Evolutionary conservation across 2,329 filamentous ascomycete genomes (phyloP).

Genomic region (Zymoseptoria pseudotritici): DNA sequence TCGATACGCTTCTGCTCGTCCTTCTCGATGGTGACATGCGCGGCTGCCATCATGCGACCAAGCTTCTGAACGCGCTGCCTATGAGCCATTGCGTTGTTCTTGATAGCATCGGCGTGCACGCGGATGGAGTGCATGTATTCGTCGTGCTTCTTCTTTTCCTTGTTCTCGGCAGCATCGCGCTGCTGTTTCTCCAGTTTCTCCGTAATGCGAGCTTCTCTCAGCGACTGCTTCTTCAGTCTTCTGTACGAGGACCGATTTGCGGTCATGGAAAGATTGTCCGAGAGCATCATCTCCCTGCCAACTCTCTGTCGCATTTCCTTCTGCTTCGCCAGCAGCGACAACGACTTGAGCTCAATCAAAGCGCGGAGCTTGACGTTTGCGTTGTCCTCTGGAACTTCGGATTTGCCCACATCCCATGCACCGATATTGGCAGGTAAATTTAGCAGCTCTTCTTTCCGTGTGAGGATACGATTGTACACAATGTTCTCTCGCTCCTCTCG

Average conservation of each 20-base stretch:
- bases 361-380: conserved; percentile 81
- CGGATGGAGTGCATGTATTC: conserved; percentile 86
- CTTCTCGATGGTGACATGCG: conserved; percentile 95
- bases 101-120: conserved; percentile 72
- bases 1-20: conserved; percentile 99
- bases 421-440: conserved; percentile 76
- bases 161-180: conserved; percentile 86
- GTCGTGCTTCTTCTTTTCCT: conserved; percentile 94
- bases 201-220: conserved; percentile 91
- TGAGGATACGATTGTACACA: conserved; percentile 81
- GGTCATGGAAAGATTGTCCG: conserved; percentile 94
- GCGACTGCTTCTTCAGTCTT: conserved; percentile 92
- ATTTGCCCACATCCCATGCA: conserved; percentile 70
- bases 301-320: conserved; percentile 77
- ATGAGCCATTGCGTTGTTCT: conserved; percentile 58
- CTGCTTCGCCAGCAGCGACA: conserved; percentile 83
- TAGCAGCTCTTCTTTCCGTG: conserved; percentile 77
- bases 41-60: conserved; percentile 76
- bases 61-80: conserved; percentile 75
- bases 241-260: conserved; percentile 87
- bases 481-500: conserved; percentile 81
- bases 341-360: conserved; percentile 89
- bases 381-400: conserved; percentile 63
- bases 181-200: conserved; percentile 99
- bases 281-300: conserved; percentile 85